Evolutionary conservation across 805 yeast species (phyloP).

Genomic region (Cyberlindnera subsufficiens): DNA sequence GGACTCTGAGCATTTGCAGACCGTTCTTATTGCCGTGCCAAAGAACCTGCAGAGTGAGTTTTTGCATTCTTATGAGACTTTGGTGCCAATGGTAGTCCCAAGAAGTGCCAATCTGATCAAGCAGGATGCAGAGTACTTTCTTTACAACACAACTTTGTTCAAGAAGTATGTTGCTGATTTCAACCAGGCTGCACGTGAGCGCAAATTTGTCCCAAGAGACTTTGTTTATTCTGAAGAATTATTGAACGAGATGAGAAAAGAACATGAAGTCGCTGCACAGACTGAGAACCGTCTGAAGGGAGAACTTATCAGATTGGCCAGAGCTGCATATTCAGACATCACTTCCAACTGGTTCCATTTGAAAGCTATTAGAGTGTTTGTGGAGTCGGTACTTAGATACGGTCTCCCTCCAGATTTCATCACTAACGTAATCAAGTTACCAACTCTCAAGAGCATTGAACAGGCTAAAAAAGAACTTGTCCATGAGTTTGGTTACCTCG

Average conservation of each 20-base stretch:
- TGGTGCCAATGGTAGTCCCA: slow-evolving; percentile 83
- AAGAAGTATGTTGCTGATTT: slow-evolving; percentile 73
- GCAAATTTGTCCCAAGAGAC: slow-evolving; percentile 89
- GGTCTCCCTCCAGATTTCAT: slow-evolving; percentile 94
- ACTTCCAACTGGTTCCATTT: slow-evolving; percentile 86
- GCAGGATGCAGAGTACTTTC: slow-evolving; percentile 64
- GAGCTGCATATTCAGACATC: slow-evolving; percentile 86
- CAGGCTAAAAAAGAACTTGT: slow-evolving; percentile 68
- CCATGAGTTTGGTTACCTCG: slow-evolving; percentile 78
- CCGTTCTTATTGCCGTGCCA: slow-evolving; percentile 88
- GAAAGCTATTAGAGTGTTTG: slow-evolving; percentile 80
- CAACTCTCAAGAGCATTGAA: slow-evolving; percentile 36
- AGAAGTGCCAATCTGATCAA: slow-evolving; percentile 72
- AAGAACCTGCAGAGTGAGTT: slow-evolving; percentile 55
- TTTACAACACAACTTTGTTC: slow-evolving; percentile 80
- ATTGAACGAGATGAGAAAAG: slow-evolving; percentile 67
- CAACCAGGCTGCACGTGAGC: slow-evolving; percentile 67
- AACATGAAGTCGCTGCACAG: slow-evolving; percentile 69
- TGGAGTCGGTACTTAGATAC: slow-evolving; percentile 90
- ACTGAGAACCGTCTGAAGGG: slow-evolving; percentile 67
- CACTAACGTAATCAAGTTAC: slow-evolving; percentile 39
- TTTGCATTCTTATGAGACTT: slow-evolving; percentile 64
- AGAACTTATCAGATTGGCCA: slow-evolving; percentile 77
- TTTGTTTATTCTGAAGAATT: slow-evolving; percentile 77
- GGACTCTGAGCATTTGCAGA: slow-evolving; percentile 79